These are phyloP conservation scores for Cercospora nicotianae DNA, from an alignment of 2,329 filamentous ascomycete species.

Conservation along the genomic window DNA sequence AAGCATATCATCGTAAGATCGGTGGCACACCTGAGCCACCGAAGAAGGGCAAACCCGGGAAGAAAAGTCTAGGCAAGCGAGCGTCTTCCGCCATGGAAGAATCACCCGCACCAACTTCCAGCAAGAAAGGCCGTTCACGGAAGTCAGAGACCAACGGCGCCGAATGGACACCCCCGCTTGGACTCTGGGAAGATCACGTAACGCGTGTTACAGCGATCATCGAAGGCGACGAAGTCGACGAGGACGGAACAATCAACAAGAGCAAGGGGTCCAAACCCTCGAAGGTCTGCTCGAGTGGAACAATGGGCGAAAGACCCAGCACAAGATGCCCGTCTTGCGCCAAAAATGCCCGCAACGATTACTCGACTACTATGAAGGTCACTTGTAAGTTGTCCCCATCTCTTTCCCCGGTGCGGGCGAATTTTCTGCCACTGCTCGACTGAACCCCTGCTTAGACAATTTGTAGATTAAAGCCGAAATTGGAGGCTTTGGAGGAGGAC, in stretches of 20 bases:
- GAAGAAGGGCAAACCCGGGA: conserved; percentile 34
- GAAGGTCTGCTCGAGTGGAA: conserved; percentile 74
- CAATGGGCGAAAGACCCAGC: conserved; percentile 71
- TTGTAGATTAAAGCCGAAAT: conserved; percentile 29
- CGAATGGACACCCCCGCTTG: conserved; percentile 66
- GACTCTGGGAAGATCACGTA: conserved; percentile 76
- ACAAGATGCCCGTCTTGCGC: conserved; percentile 67
- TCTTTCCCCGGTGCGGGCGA: background rate
- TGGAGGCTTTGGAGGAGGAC: conserved; percentile 22
- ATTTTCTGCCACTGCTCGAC: conserved; percentile 20
- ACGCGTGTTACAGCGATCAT: conserved; percentile 70
- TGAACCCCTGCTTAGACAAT: conserved; percentile 28
- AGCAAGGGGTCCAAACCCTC: conserved; percentile 51
- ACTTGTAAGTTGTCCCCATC: conserved; percentile 39
- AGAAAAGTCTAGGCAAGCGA: conserved; percentile 28
- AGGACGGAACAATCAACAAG: conserved; percentile 25
- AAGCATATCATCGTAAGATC: conserved; percentile 62
- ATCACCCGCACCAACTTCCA: conserved; percentile 30
- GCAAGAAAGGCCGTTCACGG: conserved; percentile 30
- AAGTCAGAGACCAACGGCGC: conserved; percentile 36
- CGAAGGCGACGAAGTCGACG: conserved; percentile 48
- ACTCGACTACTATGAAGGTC: conserved; percentile 42
- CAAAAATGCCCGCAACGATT: conserved; percentile 73
- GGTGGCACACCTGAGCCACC: conserved; percentile 60
- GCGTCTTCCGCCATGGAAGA: conserved; percentile 23